phyloP scores from a whole-genome alignment of 2,329 filamentous ascomycete genomes.

The Plenodomus biglobosus region DNA sequence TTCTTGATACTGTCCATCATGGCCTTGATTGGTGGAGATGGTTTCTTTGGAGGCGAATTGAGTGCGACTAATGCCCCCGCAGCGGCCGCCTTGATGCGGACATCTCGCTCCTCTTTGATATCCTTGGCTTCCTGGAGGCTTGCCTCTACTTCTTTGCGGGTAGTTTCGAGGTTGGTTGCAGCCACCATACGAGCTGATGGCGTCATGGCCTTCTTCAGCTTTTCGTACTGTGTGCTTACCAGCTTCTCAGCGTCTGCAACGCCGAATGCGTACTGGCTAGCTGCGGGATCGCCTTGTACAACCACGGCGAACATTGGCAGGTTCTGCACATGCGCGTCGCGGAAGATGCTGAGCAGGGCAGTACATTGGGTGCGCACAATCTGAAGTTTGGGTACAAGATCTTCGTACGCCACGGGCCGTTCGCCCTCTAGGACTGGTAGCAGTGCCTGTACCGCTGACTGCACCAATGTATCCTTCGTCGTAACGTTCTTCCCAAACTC shows the following conservation, averaged over 20 bases:
- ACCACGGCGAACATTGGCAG: slow-evolving; percentile 83
- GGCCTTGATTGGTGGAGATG: slow-evolving; percentile 86
- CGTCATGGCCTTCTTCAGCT: slow-evolving; percentile 82
- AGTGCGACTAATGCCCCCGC: slow-evolving; percentile 89
- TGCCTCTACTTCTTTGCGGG: slow-evolving; percentile 66
- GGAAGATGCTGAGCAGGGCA: slow-evolving; percentile 85
- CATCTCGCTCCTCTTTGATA: slow-evolving; percentile 79
- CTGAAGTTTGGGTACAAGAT: slow-evolving; percentile 86
- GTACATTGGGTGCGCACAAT: slow-evolving; percentile 89
- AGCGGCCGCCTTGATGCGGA: slow-evolving; percentile 81
- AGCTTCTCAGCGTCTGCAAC: slow-evolving; percentile 86
- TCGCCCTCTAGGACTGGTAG: slow-evolving; percentile 78
- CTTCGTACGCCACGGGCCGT: slow-evolving; percentile 79
- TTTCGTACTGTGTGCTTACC: slow-evolving; percentile 80
- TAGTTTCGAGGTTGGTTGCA: slow-evolving; percentile 74
- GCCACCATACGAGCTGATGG: slow-evolving; percentile 86
- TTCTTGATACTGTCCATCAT: slow-evolving; percentile 98
- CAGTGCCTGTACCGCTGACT: slow-evolving; percentile 65
- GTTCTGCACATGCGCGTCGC: slow-evolving; percentile 62
- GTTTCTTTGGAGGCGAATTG: slow-evolving; percentile 86
- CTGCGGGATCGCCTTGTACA: slow-evolving; percentile 89
- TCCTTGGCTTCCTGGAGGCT: slow-evolving; percentile 78
- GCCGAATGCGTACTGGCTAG: slow-evolving; percentile 90
- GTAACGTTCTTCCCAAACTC: slow-evolving; percentile 70
- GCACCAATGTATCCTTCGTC: slow-evolving; percentile 52